Evolutionary conservation across 2,329 filamentous ascomycete species (phyloP).

Genomic region (Elsinoe necatrix): DNA sequence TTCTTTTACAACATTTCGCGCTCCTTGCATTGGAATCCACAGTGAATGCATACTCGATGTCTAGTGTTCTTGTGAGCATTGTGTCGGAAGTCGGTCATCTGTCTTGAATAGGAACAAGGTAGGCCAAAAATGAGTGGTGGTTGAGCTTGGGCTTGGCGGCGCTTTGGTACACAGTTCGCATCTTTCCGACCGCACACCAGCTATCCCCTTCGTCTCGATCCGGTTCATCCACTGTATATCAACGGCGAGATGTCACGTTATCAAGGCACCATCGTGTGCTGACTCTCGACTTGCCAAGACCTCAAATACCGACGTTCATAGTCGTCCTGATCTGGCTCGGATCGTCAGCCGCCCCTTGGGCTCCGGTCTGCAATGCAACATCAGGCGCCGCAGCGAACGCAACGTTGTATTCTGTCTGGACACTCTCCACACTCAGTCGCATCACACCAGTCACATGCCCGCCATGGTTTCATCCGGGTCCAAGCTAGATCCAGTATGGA

Average conservation of each 20-base stretch:
- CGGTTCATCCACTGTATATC: neutral
- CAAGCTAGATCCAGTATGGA: conserved; percentile 51
- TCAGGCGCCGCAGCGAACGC: conserved; percentile 5
- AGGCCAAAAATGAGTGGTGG: neutral
- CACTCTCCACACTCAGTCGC: neutral
- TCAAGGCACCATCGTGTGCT: neutral
- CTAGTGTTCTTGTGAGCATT: neutral
- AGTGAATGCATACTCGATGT: too few species aligned
- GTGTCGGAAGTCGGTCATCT: neutral
- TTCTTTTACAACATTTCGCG: too few species aligned
- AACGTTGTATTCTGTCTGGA: conserved; percentile 10
- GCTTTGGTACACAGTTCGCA: conserved; percentile 2
- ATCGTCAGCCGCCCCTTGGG: conserved; percentile 5
- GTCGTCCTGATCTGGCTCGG: neutral
- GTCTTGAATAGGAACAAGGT: neutral
- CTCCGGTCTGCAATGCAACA: conserved; percentile 16
- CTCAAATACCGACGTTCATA: neutral
- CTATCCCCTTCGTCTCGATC: neutral
- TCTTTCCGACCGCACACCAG: neutral
- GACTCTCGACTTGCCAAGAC: neutral
- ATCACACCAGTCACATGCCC: neutral
- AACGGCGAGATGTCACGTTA: neutral
- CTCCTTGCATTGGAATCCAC: neutral
- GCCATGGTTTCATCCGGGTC: conserved; percentile 14
- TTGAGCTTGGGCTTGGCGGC: neutral